phyloP scores from a whole-genome alignment of 495 filamentous ascomycete genomes.

The Trichocladium antarcticum region DNA sequence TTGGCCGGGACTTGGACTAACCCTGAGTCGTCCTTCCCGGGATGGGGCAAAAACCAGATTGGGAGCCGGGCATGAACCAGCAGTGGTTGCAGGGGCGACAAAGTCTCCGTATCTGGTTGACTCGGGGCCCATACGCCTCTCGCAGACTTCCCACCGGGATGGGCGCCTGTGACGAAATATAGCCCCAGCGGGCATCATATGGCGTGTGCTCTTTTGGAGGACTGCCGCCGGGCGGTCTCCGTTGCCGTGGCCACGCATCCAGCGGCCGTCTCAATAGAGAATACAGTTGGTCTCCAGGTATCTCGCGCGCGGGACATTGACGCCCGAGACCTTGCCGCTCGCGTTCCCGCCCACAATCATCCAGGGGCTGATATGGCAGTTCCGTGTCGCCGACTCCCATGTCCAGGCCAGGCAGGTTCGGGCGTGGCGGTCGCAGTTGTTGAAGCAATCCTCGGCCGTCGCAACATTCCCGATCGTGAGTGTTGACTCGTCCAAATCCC shows the following conservation, averaged over 20 bases:
- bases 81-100: too few relatives aligned
- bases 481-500: slow-evolving; percentile 25
- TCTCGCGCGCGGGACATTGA: slow-evolving; percentile 10
- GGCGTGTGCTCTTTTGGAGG: too few relatives aligned
- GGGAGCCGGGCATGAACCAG: too few relatives aligned
- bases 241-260: neutral
- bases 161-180: too few relatives aligned
- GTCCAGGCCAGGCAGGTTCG: slow-evolving; percentile 35
- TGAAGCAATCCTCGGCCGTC: slow-evolving; percentile 17
- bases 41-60: too few relatives aligned
- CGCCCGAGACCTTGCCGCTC: slow-evolving; percentile 11
- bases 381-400: slow-evolving; percentile 23
- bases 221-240: too few relatives aligned
- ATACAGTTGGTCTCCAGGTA: slow-evolving; percentile 11
- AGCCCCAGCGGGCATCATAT: too few relatives aligned
- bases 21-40: too few relatives aligned
- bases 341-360: slow-evolving; percentile 31
- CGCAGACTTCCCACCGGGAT: too few relatives aligned
- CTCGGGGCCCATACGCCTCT: too few relatives aligned
- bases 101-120: too few relatives aligned
- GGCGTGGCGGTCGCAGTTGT: slow-evolving; percentile 18
- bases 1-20: too few relatives aligned
- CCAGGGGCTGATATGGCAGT: slow-evolving; percentile 34
- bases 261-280: neutral
- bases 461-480: slow-evolving; percentile 22